Evolutionary conservation across 305 asterid species (phyloP), one percentile per base, ranked within the genome.

Genomic region (Ajuga reptans): DNA sequence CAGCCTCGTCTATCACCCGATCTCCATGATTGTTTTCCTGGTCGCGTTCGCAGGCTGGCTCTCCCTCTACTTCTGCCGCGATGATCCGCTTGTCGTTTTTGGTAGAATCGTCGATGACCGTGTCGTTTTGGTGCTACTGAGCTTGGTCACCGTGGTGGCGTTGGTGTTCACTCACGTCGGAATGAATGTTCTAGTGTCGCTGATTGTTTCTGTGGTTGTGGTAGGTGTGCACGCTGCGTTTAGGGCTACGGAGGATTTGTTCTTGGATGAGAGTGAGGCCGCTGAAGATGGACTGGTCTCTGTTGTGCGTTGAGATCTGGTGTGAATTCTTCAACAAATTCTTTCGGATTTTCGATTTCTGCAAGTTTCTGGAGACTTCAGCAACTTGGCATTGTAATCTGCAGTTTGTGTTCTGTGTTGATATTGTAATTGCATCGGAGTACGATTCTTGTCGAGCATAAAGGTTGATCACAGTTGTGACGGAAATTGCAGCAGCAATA

Each of bases 201-300:
- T 89, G 89, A 64, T 85, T 12, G 74, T 82, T 66, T 86, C 85
- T 12, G 81, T 86, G 43, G 71, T 76, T 11, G 68, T 83, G 71
- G 66, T 83, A 52, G 83, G 87, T 4, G 31, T 78, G 1, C 97
- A 92, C 77, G 92, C 86, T 8, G 83, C 84, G 15, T 71, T 83
- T 46, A 82, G 97, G 66, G 88, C 81, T 16, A 78, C 80, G 27
- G 96, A 86, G 72, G 96, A 89, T 60, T 62, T 92, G 87, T 92
- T 86, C 68, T 67, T 92, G 81, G 91, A 89, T 43, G 97, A 92
- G 77, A 66, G 45, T 72, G 97, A 92, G 58, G 96, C 92, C 3
- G 91, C 80, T 0, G 90, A 84, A 63, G 91, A 86, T 4, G 95
- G 97, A 4, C 62, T 88, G 87, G 77, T 91, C 75, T 91, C 96